These are phyloP conservation scores for Penstemon eatonii DNA, from an alignment of 257 asterid genomes.

Conservation along the genomic window DNA sequence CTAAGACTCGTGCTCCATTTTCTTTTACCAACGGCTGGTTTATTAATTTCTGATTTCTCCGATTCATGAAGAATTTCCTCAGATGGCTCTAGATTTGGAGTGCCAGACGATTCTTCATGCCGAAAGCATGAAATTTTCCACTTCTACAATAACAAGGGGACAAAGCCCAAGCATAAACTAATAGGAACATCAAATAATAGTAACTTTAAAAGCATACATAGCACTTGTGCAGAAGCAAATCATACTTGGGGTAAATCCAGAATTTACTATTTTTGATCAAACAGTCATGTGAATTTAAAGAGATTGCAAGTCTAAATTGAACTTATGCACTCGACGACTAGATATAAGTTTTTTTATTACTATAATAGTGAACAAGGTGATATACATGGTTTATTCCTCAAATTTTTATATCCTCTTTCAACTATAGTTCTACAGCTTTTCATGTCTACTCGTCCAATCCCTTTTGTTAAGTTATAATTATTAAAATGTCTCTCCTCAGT, in stretches of 20 bases:
- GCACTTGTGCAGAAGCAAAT: slow-evolving; percentile 24
- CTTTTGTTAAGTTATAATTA: too few species aligned
- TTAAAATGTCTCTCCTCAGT: neutral
- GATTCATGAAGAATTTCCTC: slow-evolving; percentile 55
- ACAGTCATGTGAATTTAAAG: slow-evolving; percentile 3
- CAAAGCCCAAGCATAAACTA: neutral
- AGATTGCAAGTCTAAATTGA: slow-evolving; percentile 7
- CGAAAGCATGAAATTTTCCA: slow-evolving; percentile 63
- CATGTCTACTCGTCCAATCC: too few species aligned
- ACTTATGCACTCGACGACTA: neutral
- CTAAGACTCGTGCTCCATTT: slow-evolving; percentile 40
- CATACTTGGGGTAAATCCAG: neutral
- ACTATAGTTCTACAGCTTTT: neutral
- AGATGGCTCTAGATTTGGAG: slow-evolving; percentile 45
- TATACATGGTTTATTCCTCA: slow-evolving; percentile 1
- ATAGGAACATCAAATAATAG: neutral
- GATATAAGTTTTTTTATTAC: neutral
- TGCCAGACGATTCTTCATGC: slow-evolving; percentile 57
- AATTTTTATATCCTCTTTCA: neutral
- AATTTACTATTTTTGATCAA: slow-evolving; percentile 6
- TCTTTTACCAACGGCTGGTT: slow-evolving; percentile 41
- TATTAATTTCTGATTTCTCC: slow-evolving; percentile 41
- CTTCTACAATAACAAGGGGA: neutral
- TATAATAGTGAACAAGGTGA: neutral
- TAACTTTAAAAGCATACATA: slow-evolving; percentile 9